Conservation (phyloP, 176 grass and related monocot genomes). For the Musa itinerans region DNA sequence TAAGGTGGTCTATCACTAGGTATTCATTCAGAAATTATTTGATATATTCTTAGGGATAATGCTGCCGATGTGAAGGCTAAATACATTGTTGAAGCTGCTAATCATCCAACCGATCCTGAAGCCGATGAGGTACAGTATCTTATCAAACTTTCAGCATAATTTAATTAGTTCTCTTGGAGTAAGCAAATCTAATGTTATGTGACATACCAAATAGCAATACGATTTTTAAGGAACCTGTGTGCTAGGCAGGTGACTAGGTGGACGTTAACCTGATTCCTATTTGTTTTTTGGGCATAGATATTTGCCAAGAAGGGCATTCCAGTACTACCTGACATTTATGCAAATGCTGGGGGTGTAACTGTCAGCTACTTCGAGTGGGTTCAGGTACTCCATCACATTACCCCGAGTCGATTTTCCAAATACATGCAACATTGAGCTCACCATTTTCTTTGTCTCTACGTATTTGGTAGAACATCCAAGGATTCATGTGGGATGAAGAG, state of each 20-base stretch:
- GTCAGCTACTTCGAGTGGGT: constrained; percentile 17
- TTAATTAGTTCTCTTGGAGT: neutral
- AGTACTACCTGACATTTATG: constrained; percentile 8
- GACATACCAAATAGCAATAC: no score
- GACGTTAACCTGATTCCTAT: no score
- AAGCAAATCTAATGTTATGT: neutral
- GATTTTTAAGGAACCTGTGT: no score
- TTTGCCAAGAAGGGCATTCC: constrained; percentile 5
- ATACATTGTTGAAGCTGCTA: constrained; percentile 10
- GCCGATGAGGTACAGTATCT: constrained; percentile 1
- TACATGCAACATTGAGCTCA: neutral
- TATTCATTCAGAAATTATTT: neutral
- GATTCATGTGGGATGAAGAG: constrained; percentile 13
- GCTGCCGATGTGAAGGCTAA: constrained; percentile 20
- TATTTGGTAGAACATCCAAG: constrained; percentile 14
- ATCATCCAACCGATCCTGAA: constrained; percentile 16
- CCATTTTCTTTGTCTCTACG: neutral
- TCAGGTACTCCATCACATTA: constrained; percentile 1
- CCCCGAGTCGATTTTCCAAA: neutral
- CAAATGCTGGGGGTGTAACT: neutral
- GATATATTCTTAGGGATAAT: neutral
- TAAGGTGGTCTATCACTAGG: neutral
- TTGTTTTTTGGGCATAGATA: neutral
- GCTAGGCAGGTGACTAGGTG: no score
- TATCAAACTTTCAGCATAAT: neutral